phyloP scores from a whole-genome alignment of 179 eudicot genomes.

The Drosera spatulata region DNA sequence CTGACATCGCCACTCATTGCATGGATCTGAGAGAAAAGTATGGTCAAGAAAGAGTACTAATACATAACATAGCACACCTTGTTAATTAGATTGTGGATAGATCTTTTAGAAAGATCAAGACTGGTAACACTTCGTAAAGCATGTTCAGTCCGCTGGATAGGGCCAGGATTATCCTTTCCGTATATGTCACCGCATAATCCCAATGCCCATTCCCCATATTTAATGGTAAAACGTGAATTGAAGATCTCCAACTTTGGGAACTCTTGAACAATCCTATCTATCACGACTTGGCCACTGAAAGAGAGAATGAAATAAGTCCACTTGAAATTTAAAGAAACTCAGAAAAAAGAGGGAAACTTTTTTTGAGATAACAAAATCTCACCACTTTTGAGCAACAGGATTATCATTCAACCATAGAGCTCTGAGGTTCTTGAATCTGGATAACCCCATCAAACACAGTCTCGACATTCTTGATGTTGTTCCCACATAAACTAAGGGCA shows the following conservation, averaged over 20 bases:
- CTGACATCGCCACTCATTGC: not conserved
- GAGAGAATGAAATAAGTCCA: slow-evolving; percentile 14
- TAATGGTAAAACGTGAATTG: slow-evolving; percentile 64
- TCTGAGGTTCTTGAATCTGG: slow-evolving; percentile 61
- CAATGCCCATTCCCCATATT: slow-evolving; percentile 83
- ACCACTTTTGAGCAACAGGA: slow-evolving; percentile 52
- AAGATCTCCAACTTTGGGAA: slow-evolving; percentile 73
- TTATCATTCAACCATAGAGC: slow-evolving; percentile 92
- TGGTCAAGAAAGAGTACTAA: not conserved
- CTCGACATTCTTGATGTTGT: slow-evolving; percentile 54
- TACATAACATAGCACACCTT: slow-evolving; percentile 33
- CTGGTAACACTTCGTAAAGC: slow-evolving; percentile 38
- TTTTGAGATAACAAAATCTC: slow-evolving; percentile 13
- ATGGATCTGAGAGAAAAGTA: not conserved
- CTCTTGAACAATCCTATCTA: slow-evolving; percentile 40
- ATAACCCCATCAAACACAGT: slow-evolving; percentile 37
- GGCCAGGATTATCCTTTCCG: slow-evolving; percentile 56
- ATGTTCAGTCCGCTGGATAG: slow-evolving; percentile 24
- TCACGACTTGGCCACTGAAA: slow-evolving; percentile 37
- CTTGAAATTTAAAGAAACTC: not conserved
- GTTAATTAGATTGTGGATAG: slow-evolving; percentile 52
- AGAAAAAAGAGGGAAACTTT: not conserved
- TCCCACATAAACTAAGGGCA: slow-evolving; percentile 79
- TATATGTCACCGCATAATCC: slow-evolving; percentile 90
- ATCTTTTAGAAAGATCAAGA: slow-evolving; percentile 78